These are phyloP conservation scores for Cudoniella acicularis DNA, from an alignment of 495 filamentous ascomycete species.

Conservation along the genomic window DNA sequence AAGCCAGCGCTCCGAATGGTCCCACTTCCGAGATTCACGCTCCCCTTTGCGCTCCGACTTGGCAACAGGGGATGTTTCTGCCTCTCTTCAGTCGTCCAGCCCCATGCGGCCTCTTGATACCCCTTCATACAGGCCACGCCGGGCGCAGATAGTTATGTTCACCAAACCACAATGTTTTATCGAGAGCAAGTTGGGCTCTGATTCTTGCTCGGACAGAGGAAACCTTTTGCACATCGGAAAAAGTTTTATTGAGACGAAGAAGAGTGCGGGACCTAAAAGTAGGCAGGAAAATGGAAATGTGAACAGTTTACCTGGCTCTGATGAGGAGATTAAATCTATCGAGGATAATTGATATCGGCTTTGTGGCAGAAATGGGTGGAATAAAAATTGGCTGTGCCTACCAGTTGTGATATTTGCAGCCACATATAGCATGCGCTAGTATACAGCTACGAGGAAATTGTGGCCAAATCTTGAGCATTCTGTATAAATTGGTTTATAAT, in stretches of 20 bases:
- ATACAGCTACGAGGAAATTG: no score
- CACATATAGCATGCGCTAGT: no score
- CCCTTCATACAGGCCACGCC: not conserved
- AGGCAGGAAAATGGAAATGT: constrained; percentile 1
- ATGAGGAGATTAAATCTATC: constrained; percentile 7
- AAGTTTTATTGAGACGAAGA: not conserved
- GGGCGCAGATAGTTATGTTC: not conserved
- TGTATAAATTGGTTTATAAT: no score
- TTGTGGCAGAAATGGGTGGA: no score
- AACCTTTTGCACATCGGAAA: constrained; percentile 11
- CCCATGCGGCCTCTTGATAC: not conserved
- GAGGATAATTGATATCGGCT: constrained; percentile 15
- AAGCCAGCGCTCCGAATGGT: no score
- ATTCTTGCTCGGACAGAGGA: not conserved
- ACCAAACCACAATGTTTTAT: constrained; percentile 12
- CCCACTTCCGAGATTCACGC: no score
- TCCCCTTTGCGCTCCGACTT: not conserved
- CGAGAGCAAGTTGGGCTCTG: not conserved
- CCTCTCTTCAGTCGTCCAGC: not conserved
- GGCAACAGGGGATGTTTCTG: not conserved
- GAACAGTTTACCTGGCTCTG: not conserved
- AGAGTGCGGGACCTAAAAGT: not conserved
- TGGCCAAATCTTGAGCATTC: no score
- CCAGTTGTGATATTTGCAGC: no score
- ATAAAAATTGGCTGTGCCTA: no score